Conservation (phyloP, 306 rosid species). For the Citrullus colocynthis region DNA sequence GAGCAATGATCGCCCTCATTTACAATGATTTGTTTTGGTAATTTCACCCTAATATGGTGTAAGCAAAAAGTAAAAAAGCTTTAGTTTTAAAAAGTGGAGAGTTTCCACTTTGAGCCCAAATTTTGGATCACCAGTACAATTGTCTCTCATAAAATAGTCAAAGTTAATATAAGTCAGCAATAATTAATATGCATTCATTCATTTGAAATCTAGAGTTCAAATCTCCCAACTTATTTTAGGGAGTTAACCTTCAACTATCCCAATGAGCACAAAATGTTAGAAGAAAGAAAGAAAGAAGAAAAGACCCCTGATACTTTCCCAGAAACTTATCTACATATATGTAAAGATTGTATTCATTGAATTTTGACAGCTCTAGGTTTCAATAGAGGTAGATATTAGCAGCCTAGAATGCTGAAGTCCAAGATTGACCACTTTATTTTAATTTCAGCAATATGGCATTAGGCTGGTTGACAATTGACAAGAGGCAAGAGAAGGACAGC, state of each 20-base stretch:
- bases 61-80: no score
- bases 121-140: no score
- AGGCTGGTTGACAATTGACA: background rate
- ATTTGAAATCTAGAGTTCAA: no score
- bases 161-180: no score
- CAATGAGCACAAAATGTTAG: background rate
- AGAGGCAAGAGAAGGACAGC: background rate
- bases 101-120: no score
- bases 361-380: background rate
- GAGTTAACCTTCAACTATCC: no score
- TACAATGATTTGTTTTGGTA: no score
- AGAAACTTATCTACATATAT: background rate
- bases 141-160: no score
- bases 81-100: no score
- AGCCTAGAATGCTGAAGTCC: background rate
- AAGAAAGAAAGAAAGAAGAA: background rate
- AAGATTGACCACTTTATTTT: background rate
- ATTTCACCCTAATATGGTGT: no score
- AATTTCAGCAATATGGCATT: background rate
- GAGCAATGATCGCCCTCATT: no score
- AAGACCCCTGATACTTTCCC: background rate
- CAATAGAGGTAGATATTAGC: background rate
- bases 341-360: background rate
- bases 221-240: background rate
- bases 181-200: no score